Evolutionary conservation across 2,329 filamentous ascomycete species (phyloP), one percentile per base, ranked within the genome.

Genomic region (Xylariaceae sp.): DNA sequence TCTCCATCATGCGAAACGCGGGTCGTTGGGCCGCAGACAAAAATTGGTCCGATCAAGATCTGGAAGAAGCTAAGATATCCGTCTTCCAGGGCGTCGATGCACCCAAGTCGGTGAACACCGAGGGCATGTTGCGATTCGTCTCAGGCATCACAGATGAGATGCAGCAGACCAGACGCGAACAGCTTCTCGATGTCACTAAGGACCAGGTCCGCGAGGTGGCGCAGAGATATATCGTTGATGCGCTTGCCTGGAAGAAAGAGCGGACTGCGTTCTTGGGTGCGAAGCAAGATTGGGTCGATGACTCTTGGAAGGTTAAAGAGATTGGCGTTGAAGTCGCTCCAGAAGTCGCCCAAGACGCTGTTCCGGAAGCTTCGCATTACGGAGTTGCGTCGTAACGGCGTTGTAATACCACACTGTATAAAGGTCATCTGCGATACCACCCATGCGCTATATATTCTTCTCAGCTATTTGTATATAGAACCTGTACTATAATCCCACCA

Each of bases 31-130:
- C 92, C 0, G 79, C 84, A 11, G 87, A 96, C 60, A 88, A 87
- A 63, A 71, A 84, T 51, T 97, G 91, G 91, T 85, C 84, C 1
- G 84, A 88, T 19, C 84, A 87, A 36, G 92, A 99, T 66, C 77
- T 99, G 2, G 93, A 97, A 66, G 94, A 99, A 70, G 94, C 94
- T 57, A 99, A 99, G 74, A 83, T 99, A 38, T 90, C 89, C 28
- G 87, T 96, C 12, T 99, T 99, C 78, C 92, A 99, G 71, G 79
- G 82, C 34, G 82, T 97, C 10, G 94, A 99, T 70, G 93, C 93
- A 11, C 94, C 94, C 1, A 81, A 87, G 61, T 87, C 89, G 38
- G 90, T 97, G 18, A 94, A 88, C 67, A 80, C 88, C 46, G 93
- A 97, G 69, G 94, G 93, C 34, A 89, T 96, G 84, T 80, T 82